Evolutionary conservation across 768 basidiomycete genomes (phyloP), one percentile per base, ranked within the genome.

Genomic region (Hygrocybe coccinea): DNA sequence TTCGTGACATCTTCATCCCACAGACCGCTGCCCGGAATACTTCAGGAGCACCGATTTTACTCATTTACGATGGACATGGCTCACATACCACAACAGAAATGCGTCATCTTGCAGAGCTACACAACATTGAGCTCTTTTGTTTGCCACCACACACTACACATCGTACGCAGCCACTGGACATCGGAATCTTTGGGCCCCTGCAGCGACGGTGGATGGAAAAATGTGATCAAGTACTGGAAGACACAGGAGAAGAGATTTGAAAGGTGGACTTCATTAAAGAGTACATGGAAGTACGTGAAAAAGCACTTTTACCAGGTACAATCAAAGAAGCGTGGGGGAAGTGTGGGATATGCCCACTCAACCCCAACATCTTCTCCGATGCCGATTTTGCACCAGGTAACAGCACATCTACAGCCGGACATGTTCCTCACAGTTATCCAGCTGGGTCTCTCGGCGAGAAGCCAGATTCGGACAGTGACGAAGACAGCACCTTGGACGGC

Each of bases 91-190:
- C 59, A 4, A 24, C 33, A 15, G 36, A 22, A 6, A 62, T 68
- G 54, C 37, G 57, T 21, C 12, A 54, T 3, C 62, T 59, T 48
- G 61, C 62, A 4, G 44, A 57, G 33, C 25, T 56, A 10, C 52
- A 66, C 55, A 50, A 58, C 2, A 74, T 73, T 37, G 59, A 67
- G 12, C 50, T 74, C 11, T 21, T 74, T 10, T 72, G 71, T 51
- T 64, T 72, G 19, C 70, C 71, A 2, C 57, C 70, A 10, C 72
- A 74, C 52, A 74, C 70, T 0, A 74, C 70, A 1, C 72, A 75
- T 52, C 49, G 46, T 1, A 56, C 73, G 2, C 72, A 75, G 56
- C 72, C 72, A 4, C 65, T 62, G n/a, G 68, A 75, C 63, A 69
- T 75, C 36, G 66, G 69, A 7, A 59, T 71, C 1, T 75, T 76